Conservation (phyloP, 352 stramenopile species). For the Phytophthora palmivora region DNA sequence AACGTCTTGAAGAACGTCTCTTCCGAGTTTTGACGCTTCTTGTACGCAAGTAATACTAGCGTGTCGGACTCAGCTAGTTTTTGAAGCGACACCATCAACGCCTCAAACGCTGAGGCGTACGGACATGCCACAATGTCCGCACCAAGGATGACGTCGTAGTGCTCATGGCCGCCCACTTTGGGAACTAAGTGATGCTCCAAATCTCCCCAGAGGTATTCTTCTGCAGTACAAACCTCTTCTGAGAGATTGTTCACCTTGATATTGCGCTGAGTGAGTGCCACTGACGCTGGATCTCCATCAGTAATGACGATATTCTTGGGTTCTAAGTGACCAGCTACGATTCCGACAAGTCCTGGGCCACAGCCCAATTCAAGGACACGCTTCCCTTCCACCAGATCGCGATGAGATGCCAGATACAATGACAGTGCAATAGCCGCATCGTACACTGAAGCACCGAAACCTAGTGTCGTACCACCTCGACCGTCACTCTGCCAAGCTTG, state of each 20-base stretch:
- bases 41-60: conserved; percentile 78
- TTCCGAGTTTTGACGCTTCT: conserved; percentile 73
- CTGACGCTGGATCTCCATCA: conserved; percentile 74
- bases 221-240: conserved; percentile 34
- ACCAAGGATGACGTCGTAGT: conserved; percentile 80
- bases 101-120: conserved; percentile 74
- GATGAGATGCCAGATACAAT: conserved; percentile 74
- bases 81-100: conserved; percentile 59
- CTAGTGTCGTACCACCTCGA: conserved; percentile 70
- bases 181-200: conserved; percentile 34
- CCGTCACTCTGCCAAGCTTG: conserved; percentile 84
- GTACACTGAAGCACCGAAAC: conserved; percentile 87
- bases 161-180: conserved; percentile 6
- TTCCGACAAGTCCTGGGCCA: conserved; percentile 74
- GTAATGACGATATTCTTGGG: conserved; percentile 62
- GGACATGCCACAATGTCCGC: conserved; percentile 87
- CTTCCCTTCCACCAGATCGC: conserved; percentile 53
- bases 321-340: conserved; percentile 65
- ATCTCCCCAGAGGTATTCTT: conserved; percentile 74
- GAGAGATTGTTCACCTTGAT: conserved; percentile 37
- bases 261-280: conserved; percentile 71
- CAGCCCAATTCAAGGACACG: conserved; percentile 78
- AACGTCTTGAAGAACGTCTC: conserved; percentile 69
- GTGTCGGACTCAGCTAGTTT: conserved; percentile 50
- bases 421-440: conserved; percentile 80